These are phyloP conservation scores for Polytrichum formosum DNA, from an alignment of 225 moss, liverwort and hornwort genomes.

Conservation along the genomic window DNA sequence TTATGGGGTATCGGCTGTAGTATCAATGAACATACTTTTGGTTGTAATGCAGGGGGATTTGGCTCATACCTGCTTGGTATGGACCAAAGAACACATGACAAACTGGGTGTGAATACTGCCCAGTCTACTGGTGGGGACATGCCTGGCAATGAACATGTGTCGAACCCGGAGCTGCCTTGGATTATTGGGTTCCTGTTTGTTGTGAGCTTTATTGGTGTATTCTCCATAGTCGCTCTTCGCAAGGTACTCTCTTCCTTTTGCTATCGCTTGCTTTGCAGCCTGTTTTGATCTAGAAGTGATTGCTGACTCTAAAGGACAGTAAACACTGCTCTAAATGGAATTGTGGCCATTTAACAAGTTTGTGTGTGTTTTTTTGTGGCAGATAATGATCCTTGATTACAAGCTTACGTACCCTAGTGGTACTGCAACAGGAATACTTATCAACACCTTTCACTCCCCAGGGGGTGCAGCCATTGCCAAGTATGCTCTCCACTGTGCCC, in stretches of 20 bases:
- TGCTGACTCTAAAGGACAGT: too few relatives aligned
- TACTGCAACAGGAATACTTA: slow-evolving; percentile 73
- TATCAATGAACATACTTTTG: not conserved
- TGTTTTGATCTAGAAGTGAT: too few relatives aligned
- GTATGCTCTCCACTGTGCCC: slow-evolving; percentile 24
- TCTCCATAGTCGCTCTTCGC: slow-evolving; percentile 70
- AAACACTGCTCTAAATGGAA: too few relatives aligned
- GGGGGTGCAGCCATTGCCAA: slow-evolving; percentile 44
- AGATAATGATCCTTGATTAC: slow-evolving; percentile 81
- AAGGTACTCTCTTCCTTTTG: slow-evolving; percentile 40
- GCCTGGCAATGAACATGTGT: slow-evolving; percentile 51
- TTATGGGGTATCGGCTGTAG: too few relatives aligned
- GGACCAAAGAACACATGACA: slow-evolving; percentile 35
- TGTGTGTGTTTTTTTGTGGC: slow-evolving; percentile 1
- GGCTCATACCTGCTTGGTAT: slow-evolving; percentile 69
- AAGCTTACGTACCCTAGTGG: slow-evolving; percentile 72
- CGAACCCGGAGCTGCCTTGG: slow-evolving; percentile 58
- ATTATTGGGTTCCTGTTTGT: slow-evolving; percentile 41
- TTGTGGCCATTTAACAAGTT: not conserved
- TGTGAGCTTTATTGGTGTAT: slow-evolving; percentile 67
- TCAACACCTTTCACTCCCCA: slow-evolving; percentile 84
- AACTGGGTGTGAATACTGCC: slow-evolving; percentile 18
- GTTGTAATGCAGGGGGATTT: slow-evolving; percentile 58
- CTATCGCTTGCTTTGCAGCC: too few relatives aligned
- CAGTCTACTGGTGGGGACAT: slow-evolving; percentile 7